A percentile compares a stretch with the other conserved stretches of the same genome.
Conservation (phyloP, 352 stramenopile species). For the Phytophthora vignae region DNA sequence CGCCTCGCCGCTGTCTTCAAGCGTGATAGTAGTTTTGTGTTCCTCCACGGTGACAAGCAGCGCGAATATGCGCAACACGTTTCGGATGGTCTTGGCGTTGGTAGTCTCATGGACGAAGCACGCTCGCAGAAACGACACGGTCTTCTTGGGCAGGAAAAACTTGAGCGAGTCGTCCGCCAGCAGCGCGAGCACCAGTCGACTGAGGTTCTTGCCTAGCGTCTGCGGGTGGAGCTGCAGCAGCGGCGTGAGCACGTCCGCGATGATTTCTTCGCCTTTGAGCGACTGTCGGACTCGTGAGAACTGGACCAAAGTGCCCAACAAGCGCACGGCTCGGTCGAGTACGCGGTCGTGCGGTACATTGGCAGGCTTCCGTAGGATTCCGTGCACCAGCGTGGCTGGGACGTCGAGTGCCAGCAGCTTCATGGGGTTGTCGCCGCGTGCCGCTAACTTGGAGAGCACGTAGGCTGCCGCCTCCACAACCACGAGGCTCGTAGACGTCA, state of each 20-base stretch:
- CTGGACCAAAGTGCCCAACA: constrained; percentile 68
- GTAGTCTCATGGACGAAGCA: constrained; percentile 58
- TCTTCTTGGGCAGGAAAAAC: constrained; percentile 87
- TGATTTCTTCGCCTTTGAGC: constrained; percentile 76
- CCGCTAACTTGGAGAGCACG: constrained; percentile 67
- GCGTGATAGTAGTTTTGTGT: constrained; percentile 75
- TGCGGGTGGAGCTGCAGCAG: constrained; percentile 69
- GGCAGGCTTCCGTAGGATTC: constrained; percentile 46
- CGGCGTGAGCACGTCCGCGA: constrained; percentile 70
- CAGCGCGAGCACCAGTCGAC: constrained; percentile 62
- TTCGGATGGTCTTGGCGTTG: constrained; percentile 65
- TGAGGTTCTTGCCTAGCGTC: constrained; percentile 69
- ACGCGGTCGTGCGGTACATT: constrained; percentile 57
- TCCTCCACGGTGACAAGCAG: constrained; percentile 72
- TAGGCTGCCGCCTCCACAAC: constrained; percentile 74
- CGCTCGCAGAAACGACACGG: constrained; percentile 62
- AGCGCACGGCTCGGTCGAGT: constrained; percentile 64
- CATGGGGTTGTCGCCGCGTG: constrained; percentile 68
- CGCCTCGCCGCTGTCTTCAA: constrained; percentile 74
- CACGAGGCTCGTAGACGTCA: constrained; percentile 64
- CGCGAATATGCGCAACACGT: constrained; percentile 68
- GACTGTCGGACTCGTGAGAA: constrained; percentile 64
- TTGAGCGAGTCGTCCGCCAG: constrained; percentile 80
- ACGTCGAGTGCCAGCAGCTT: constrained; percentile 74
- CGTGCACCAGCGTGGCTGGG: constrained; percentile 59